Evolutionary conservation across 2,329 filamentous ascomycete species (phyloP), one percentile per base, ranked within the genome.

Genomic region (Penicillium expansum): DNA sequence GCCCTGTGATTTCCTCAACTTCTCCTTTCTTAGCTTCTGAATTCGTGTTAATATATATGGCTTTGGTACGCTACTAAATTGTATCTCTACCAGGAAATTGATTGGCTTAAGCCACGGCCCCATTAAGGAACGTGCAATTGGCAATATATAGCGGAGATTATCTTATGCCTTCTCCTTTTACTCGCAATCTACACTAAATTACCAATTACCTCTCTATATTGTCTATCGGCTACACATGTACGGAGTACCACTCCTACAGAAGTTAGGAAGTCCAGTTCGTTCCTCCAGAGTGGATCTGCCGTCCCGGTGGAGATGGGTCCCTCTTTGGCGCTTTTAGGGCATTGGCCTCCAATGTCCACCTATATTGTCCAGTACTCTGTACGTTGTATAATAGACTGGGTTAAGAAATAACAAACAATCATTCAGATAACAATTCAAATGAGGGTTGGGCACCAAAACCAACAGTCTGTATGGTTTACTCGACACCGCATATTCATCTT

Each of bases 41-140:
- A 14, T 42, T 13, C 14, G 51, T 51, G 52, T 35, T 56, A 53
- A 58, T 37, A 62, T 39, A 18, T 56, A 56, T 41, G n/a, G 54
- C 43, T 61, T 50, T 62, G 61, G 61, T 63, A 63, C 62, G 53
- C 60, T 62, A 63, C 58, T 59, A 27, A 50, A 55, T 49, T 22
- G 38, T 18, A 37, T 55, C 22, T 43, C 50, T 16, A n/a, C n/a
- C n/a, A 44, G 33, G 33, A 10, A 14, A 37, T 41, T 62, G 61
- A 63, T 62, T 63, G 61, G 61, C 57, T 35, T 51, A 27, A 32
- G 18, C 22, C 50, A 33, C 38, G 42, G 51, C 38, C 57, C 57
- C 49, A 32, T 53, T 27, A 14, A 60, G 35, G n/a, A 48, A 33
- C 55, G 45, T 53, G 44, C 50, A 50, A 54, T 52, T 33, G 3